Evolutionary conservation across 2,329 filamentous ascomycete genomes (phyloP).

Genomic region (Ophiostoma himal-ulmi): DNA sequence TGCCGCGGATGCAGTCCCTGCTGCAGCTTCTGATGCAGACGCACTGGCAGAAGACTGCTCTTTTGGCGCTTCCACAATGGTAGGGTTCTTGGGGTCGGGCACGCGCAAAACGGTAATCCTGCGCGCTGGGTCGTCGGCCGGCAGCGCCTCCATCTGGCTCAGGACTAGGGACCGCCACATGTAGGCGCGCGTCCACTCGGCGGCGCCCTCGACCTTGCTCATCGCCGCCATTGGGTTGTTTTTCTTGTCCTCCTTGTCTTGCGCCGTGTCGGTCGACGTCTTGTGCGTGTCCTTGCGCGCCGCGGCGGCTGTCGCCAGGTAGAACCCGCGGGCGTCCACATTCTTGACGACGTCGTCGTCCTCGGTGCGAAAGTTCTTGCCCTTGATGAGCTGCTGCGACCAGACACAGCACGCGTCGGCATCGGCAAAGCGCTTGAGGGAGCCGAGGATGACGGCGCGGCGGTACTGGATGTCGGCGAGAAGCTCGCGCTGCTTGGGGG

Average conservation of each 20-base stretch:
- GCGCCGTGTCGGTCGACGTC: constrained; percentile 25
- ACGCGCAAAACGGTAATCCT: constrained; percentile 40
- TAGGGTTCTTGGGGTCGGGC: constrained; percentile 22
- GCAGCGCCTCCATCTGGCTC: constrained; percentile 40
- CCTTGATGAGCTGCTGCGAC: constrained; percentile 41
- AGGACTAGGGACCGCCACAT: constrained; percentile 46
- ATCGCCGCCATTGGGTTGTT: constrained; percentile 10
- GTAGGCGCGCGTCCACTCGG: constrained; percentile 39
- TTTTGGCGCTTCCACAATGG: not conserved
- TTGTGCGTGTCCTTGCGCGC: constrained; percentile 27
- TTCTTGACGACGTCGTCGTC: constrained; percentile 36
- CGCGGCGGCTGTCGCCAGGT: constrained; percentile 38
- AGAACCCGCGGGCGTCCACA: constrained; percentile 44
- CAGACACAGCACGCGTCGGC: constrained; percentile 64
- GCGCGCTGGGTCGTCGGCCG: constrained; percentile 41
- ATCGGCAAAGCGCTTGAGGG: constrained; percentile 66
- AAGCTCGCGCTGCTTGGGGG: constrained; percentile 52
- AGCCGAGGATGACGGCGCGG: constrained; percentile 66
- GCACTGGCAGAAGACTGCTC: too few relatives aligned
- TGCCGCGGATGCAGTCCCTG: constrained; percentile 3
- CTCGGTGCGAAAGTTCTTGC: constrained; percentile 34
- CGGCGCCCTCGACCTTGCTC: constrained; percentile 24
- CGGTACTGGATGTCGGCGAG: constrained; percentile 79
- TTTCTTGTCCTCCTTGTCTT: not conserved
- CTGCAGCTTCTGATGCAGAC: not conserved